Conservation (phyloP, 1,139 yeast species). For the Trichomonascaceae sp. region DNA sequence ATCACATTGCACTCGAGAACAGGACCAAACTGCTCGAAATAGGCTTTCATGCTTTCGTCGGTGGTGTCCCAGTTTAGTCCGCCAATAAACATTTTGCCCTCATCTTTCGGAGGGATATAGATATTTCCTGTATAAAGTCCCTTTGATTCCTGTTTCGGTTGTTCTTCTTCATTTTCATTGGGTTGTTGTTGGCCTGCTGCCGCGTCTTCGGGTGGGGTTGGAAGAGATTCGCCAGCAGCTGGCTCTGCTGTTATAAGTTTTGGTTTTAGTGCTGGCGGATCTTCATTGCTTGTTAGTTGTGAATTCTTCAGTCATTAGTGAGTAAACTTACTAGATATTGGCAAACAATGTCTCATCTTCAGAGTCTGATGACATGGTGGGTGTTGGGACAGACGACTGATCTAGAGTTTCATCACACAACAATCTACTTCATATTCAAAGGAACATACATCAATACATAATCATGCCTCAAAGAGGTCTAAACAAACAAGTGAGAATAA, state of each 20-base stretch:
- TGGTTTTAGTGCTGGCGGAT: constrained; percentile 2
- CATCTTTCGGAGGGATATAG: constrained; percentile 31
- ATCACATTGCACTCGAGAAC: constrained; percentile 83
- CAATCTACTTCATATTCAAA: too few species aligned
- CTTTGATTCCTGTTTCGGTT: constrained; percentile 10
- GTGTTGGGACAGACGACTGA: too few species aligned
- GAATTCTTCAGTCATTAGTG: neutral
- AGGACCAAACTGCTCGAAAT: constrained; percentile 84
- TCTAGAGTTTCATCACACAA: too few species aligned
- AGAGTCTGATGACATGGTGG: constrained; percentile 63
- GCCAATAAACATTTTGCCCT: constrained; percentile 95
- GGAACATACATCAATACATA: too few species aligned
- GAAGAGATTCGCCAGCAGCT: constrained; percentile 1
- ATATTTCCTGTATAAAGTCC: constrained; percentile 29
- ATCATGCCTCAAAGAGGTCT: too few species aligned
- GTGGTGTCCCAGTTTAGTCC: constrained; percentile 98
- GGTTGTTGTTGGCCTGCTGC: constrained; percentile 8
- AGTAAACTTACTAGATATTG: constrained; percentile 44
- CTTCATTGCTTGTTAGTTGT: constrained; percentile 21
- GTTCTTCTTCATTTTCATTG: constrained; percentile 19
- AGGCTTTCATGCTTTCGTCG: constrained; percentile 60
- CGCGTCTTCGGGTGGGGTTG: constrained; percentile 7
- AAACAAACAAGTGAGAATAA: too few species aligned
- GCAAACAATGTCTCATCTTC: constrained; percentile 80
- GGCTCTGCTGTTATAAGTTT: constrained; percentile 4